phyloP scores from a whole-genome alignment of 768 basidiomycete species.

The Suillus weaverae region DNA sequence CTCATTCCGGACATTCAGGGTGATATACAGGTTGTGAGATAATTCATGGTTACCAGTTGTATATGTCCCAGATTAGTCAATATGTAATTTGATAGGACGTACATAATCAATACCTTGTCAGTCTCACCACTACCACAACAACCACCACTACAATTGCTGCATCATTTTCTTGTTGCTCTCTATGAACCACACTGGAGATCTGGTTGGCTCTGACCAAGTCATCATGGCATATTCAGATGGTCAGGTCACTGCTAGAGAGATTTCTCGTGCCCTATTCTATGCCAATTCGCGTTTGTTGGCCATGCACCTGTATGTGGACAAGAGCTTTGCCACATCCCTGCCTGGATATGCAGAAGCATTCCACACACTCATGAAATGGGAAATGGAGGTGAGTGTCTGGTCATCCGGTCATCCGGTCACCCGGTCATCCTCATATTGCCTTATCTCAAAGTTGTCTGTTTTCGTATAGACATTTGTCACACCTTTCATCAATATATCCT shows the following conservation, averaged over 20 bases:
- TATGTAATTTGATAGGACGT: no score
- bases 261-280: not conserved
- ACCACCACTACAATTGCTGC: no score
- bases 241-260: not conserved
- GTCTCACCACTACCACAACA: no score
- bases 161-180: no score
- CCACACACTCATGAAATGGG: not conserved
- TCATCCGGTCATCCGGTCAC: no score
- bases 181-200: no score
- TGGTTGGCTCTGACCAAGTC: not conserved
- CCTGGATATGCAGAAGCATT: not conserved
- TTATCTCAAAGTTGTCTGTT: no score
- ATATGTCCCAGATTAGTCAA: not conserved
- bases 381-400: not conserved
- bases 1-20: no score
- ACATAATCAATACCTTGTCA: no score
- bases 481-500: not conserved
- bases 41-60: not conserved
- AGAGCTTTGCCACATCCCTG: not conserved
- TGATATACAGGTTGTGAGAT: no score
- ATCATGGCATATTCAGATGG: not conserved
- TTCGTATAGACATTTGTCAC: not conserved
- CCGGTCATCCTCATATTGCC: no score
- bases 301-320: not conserved
- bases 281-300: not conserved